Evolutionary conservation across 2,329 filamentous ascomycete species (phyloP).

Genomic region (Aureobasidium zeae): DNA sequence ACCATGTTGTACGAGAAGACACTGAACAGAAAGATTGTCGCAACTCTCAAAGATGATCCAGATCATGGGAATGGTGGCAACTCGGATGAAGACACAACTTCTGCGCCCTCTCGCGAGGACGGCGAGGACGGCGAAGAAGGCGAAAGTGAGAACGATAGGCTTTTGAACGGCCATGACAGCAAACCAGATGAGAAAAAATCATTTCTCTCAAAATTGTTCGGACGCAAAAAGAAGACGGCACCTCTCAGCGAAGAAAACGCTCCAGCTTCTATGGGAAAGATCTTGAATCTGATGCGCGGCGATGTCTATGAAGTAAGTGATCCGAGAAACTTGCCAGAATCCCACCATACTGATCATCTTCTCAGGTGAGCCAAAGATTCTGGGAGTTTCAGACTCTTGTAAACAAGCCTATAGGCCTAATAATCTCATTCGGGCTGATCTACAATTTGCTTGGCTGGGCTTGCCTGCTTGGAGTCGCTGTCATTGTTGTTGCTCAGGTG

Average conservation of each 20-base stretch:
- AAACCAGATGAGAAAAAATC: slow-evolving; percentile 21
- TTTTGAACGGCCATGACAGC: slow-evolving; percentile 17
- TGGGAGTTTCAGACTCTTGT: slow-evolving; percentile 78
- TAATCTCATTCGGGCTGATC: slow-evolving; percentile 63
- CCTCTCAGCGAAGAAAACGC: slow-evolving; percentile 30
- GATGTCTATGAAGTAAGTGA: slow-evolving; percentile 52
- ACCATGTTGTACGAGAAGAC: slow-evolving; percentile 79
- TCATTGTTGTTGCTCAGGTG: slow-evolving; percentile 56
- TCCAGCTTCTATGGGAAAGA: slow-evolving; percentile 78
- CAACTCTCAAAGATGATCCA: neutral
- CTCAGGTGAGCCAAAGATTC: slow-evolving; percentile 51
- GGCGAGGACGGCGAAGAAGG: slow-evolving; percentile 14
- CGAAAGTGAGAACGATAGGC: neutral
- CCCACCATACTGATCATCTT: neutral
- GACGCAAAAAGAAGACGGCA: neutral
- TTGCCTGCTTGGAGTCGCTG: slow-evolving; percentile 62
- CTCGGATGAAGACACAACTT: slow-evolving; percentile 17
- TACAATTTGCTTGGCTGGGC: slow-evolving; percentile 74
- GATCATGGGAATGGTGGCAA: slow-evolving; percentile 23
- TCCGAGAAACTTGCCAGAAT: neutral
- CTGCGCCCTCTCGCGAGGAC: slow-evolving; percentile 18
- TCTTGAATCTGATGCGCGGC: slow-evolving; percentile 73
- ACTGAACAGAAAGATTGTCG: slow-evolving; percentile 52
- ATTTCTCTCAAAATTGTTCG: neutral
- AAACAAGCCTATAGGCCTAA: slow-evolving; percentile 65